Percentiles rank a stretch among this genome's conserved stretches.
phyloP scores from a whole-genome alignment of 176 grass and related monocot species.

The maize (Zea mays) region Zm-B73-REFERENCE-NAM-5.0 NC_050104.1:135003501-135004000 shows the following conservation, averaged over 20 bases:
- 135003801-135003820: conserved; percentile 2
- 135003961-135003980: too few relatives aligned
- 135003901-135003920: background rate
- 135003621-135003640: too few relatives aligned
- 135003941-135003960: too few relatives aligned
- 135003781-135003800: background rate
- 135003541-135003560: too few relatives aligned
- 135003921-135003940: too few relatives aligned
- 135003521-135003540: too few relatives aligned
- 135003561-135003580: too few relatives aligned
- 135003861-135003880: background rate
- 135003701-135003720: background rate
- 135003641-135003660: too few relatives aligned
- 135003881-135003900: background rate
- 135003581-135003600: too few relatives aligned
- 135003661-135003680: too few relatives aligned
- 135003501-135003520: background rate
- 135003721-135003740: background rate
- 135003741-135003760: conserved; percentile 8
- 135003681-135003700: background rate
- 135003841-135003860: background rate
- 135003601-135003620: too few relatives aligned
- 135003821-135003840: background rate
- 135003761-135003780: background rate
- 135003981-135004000: background rate